Percentiles rank a stretch among this genome's conserved stretches.
phyloP scores from a whole-genome alignment of 768 basidiomycete genomes.

The Lentinula raphanica region DNA sequence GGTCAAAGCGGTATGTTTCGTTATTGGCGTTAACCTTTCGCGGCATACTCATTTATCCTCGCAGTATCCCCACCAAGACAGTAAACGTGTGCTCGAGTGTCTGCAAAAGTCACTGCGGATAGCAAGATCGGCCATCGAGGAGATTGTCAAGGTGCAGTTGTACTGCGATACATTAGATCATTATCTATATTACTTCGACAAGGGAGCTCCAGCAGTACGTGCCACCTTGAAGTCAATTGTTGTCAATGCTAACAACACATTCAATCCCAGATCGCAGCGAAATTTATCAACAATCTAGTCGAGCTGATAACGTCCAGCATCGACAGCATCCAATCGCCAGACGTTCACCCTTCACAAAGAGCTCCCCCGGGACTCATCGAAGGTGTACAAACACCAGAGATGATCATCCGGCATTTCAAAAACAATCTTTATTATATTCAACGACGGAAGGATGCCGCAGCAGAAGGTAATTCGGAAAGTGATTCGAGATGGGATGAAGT shows the following conservation, averaged over 20 bases:
- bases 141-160: conserved; percentile 92
- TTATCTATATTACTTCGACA: conserved; percentile 95
- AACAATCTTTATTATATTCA: conserved; percentile 86
- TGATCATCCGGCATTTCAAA: conserved; percentile 90
- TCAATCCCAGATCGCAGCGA: conserved; percentile 72
- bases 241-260: background rate
- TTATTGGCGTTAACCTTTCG: no score
- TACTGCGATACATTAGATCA: conserved; percentile 96
- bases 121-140: conserved; percentile 94
- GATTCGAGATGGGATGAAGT: conserved; percentile 78
- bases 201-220: conserved; percentile 84
- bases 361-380: conserved; percentile 88
- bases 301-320: conserved; percentile 94
- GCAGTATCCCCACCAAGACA: conserved; percentile 85
- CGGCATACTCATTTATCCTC: background rate
- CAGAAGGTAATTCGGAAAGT: conserved; percentile 29
- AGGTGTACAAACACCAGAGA: conserved; percentile 87
- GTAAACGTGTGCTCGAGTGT: conserved; percentile 96
- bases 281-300: conserved; percentile 94
- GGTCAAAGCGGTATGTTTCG: conserved; percentile 50
- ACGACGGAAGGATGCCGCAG: conserved; percentile 54
- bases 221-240: background rate
- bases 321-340: conserved; percentile 82
- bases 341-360: conserved; percentile 84
- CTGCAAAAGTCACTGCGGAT: conserved; percentile 95